Conservation (phyloP, 2,329 filamentous ascomycete genomes). For the Triangularia setosa region DNA sequence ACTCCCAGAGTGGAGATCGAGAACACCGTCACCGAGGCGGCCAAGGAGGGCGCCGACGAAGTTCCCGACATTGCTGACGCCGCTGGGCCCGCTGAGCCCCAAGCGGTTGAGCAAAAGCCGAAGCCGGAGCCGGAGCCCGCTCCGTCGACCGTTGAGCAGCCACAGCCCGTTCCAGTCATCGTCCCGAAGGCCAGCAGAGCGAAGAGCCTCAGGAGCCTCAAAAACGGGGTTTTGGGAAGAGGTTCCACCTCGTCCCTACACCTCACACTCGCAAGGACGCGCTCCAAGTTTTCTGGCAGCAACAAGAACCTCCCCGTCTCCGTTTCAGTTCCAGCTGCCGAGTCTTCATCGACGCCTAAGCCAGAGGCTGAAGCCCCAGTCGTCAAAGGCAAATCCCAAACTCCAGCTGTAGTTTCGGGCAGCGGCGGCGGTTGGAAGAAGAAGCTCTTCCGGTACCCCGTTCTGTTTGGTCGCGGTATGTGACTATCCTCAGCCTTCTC, state of each 20-base stretch:
- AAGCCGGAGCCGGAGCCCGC: slow-evolving; percentile 21
- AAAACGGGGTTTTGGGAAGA: not conserved
- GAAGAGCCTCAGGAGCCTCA: slow-evolving; percentile 1
- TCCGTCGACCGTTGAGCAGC: slow-evolving; percentile 9
- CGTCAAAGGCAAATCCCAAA: not conserved
- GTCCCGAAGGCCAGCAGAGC: slow-evolving; percentile 6
- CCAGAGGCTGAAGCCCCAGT: slow-evolving; percentile 4
- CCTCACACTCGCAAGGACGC: slow-evolving; percentile 1
- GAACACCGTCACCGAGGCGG: slow-evolving; percentile 13
- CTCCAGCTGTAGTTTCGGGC: slow-evolving; percentile 1
- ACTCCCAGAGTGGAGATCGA: slow-evolving; percentile 16
- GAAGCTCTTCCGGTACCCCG: slow-evolving; percentile 22
- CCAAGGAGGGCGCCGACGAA: slow-evolving; percentile 4
- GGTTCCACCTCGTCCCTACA: slow-evolving; percentile 5
- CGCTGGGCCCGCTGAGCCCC: slow-evolving; percentile 23
- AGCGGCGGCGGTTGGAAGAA: slow-evolving; percentile 23
- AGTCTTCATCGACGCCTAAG: slow-evolving; percentile 3
- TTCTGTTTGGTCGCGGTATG: slow-evolving; percentile 23
- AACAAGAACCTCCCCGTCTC: slow-evolving; percentile 6
- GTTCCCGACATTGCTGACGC: slow-evolving; percentile 23
- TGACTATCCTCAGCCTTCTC: slow-evolving; percentile 19
- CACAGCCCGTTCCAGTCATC: slow-evolving; percentile 6
- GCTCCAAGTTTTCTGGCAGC: not conserved
- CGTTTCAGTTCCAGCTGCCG: slow-evolving; percentile 6
- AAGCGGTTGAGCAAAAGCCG: slow-evolving; percentile 19